Conservation (phyloP, 371 early-diverging fungal genomes). For the Rhizopus microsporus region DNA sequence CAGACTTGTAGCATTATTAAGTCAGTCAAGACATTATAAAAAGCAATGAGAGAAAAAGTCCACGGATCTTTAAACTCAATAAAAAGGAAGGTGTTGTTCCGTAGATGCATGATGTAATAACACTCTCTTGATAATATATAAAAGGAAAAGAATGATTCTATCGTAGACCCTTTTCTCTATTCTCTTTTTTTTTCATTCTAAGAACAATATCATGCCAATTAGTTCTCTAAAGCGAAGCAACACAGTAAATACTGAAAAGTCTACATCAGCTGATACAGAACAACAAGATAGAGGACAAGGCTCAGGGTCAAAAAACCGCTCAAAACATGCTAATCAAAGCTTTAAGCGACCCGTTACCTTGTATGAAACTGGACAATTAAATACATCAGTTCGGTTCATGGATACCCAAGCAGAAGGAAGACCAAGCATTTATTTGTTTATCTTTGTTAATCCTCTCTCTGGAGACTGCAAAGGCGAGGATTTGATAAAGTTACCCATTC, state of each 20-base stretch:
- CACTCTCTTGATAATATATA: too few species aligned
- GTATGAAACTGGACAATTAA: conserved; percentile 8
- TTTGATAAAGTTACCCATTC: conserved; percentile 51
- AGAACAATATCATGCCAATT: neutral
- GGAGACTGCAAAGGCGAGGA: conserved; percentile 61
- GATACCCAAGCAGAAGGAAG: conserved; percentile 27
- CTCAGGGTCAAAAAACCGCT: neutral
- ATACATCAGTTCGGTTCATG: conserved; percentile 20
- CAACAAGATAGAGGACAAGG: neutral
- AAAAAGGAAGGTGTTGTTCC: too few species aligned
- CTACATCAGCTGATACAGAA: neutral
- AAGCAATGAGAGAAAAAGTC: too few species aligned
- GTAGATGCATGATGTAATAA: too few species aligned
- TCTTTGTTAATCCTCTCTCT: conserved; percentile 65
- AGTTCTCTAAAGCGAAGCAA: neutral
- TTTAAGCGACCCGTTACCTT: conserved; percentile 2
- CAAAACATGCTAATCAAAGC: neutral
- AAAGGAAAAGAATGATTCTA: neutral
- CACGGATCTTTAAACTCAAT: too few species aligned
- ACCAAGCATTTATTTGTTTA: conserved; percentile 57
- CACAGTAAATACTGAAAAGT: neutral
- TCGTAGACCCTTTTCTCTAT: neutral
- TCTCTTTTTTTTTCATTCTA: neutral
- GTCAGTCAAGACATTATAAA: too few species aligned
- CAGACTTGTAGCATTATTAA: too few species aligned